Conservation (phyloP, 768 basidiomycete species). For the Postia placenta region DNA sequence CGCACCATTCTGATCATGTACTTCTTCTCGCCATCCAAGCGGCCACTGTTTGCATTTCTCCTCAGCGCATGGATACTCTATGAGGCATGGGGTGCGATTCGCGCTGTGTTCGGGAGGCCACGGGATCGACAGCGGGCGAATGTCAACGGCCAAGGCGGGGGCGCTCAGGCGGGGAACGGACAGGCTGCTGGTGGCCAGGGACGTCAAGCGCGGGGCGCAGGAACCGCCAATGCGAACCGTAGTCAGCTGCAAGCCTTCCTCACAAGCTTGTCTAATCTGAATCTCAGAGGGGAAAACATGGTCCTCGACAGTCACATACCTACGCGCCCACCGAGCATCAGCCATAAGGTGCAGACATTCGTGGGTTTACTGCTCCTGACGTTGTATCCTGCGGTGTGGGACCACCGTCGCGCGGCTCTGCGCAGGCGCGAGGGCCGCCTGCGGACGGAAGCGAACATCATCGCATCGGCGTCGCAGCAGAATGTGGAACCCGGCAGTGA, state of each 20-base stretch:
- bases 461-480: conserved; percentile 16
- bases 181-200: neutral
- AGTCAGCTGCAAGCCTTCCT: conserved; percentile 31
- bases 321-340: conserved; percentile 37
- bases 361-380: conserved; percentile 51
- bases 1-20: conserved; percentile 66
- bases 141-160: conserved; percentile 12
- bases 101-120: conserved; percentile 35
- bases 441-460: conserved; percentile 54
- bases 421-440: conserved; percentile 59
- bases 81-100: conserved; percentile 69
- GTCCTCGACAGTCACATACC: conserved; percentile 31
- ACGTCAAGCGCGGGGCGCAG: conserved; percentile 18
- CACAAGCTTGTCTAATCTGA: conserved; percentile 50
- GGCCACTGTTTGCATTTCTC: conserved; percentile 62
- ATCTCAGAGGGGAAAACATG: conserved; percentile 50
- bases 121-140: conserved; percentile 28
- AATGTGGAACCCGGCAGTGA: conserved; percentile 5
- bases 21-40: conserved; percentile 70
- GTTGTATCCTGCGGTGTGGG: conserved; percentile 70
- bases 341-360: conserved; percentile 49
- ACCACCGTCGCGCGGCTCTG: conserved; percentile 54
- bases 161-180: conserved; percentile 4
- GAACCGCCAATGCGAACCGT: conserved; percentile 20
- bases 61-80: conserved; percentile 67